These are phyloP conservation scores for Herpomyces periplanetae DNA, from an alignment of 2,329 filamentous ascomycete genomes.

Conservation along the genomic window DNA sequence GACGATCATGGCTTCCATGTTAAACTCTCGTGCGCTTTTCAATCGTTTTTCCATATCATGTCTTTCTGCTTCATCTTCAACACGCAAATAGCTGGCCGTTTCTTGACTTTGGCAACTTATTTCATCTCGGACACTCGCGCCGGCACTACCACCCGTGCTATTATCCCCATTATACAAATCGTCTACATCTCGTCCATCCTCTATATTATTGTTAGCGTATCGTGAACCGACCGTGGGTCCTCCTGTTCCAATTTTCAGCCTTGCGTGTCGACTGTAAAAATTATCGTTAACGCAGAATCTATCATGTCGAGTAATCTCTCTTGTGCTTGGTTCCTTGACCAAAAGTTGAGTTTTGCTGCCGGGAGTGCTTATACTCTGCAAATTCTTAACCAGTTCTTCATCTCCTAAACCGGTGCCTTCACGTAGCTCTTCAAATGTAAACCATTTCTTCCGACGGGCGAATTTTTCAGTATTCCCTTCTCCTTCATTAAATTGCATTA, in stretches of 20 bases:
- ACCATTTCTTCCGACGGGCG: no score
- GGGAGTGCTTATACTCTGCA: slow-evolving; percentile 44
- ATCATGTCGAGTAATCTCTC: slow-evolving; percentile 34
- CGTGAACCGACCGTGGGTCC: no score
- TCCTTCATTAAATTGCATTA: slow-evolving; percentile 53
- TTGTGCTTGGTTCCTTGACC: slow-evolving; percentile 36
- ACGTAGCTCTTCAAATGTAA: slow-evolving; percentile 39
- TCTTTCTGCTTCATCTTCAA: slow-evolving; percentile 10
- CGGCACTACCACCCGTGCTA: slow-evolving; percentile 7
- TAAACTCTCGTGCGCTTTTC: slow-evolving; percentile 24
- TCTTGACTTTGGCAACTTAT: slow-evolving; percentile 4
- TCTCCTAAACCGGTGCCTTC: slow-evolving; percentile 36
- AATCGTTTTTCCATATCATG: slow-evolving; percentile 36
- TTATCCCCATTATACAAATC: slow-evolving; percentile 13
- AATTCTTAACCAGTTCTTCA: slow-evolving; percentile 28
- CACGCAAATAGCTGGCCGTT: slow-evolving; percentile 4
- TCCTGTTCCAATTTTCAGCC: slow-evolving; percentile 64
- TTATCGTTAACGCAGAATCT: slow-evolving; percentile 41
- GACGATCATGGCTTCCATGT: slow-evolving; percentile 36
- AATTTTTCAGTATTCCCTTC: no score
- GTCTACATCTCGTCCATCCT: slow-evolving; percentile 20
- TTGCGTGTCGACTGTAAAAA: slow-evolving; percentile 44
- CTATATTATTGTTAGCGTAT: slow-evolving; percentile 39
- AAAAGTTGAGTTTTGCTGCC: slow-evolving; percentile 51
- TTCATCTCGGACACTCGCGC: slow-evolving; percentile 4